A percentile compares a stretch with the other conserved stretches of the same genome.
Evolutionary conservation across 164 flowering plant species (phyloP).

Genomic region (Warburgia ugandensis): DNA sequence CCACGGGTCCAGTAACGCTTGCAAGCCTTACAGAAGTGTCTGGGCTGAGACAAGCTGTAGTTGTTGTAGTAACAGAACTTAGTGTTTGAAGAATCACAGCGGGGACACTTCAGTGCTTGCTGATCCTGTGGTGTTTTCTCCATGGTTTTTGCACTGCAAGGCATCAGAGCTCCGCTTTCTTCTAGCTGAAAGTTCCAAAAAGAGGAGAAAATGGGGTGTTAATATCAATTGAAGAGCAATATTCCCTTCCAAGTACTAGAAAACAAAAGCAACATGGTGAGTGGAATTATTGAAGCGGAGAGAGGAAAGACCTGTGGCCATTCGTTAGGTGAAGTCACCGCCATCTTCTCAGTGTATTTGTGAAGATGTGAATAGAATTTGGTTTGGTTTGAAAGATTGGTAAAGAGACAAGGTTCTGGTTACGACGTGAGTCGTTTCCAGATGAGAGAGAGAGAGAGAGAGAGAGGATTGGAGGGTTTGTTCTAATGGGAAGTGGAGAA

Average conservation of each 20-base stretch:
- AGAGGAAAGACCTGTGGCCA: conserved; percentile 24
- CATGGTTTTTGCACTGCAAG: conserved; percentile 12
- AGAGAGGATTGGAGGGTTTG: no score
- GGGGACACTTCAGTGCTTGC: conserved; percentile 50
- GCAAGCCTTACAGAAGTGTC: conserved; percentile 84
- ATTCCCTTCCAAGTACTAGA: conserved; percentile 26
- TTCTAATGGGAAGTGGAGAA: no score
- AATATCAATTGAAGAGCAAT: no score
- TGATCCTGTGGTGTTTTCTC: conserved; percentile 17
- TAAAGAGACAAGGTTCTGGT: neutral
- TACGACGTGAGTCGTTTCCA: neutral
- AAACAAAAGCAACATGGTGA: conserved; percentile 22
- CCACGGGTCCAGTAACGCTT: conserved; percentile 86
- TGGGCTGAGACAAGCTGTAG: conserved; percentile 76
- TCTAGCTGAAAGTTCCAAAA: no score
- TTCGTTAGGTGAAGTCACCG: conserved; percentile 15
- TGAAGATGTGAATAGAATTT: no score
- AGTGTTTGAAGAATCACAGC: conserved; percentile 80
- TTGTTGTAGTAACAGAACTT: conserved; percentile 90
- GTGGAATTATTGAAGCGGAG: conserved; percentile 26
- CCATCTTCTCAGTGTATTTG: conserved; percentile 10
- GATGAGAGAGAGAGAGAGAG: no score
- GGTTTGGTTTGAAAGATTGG: no score
- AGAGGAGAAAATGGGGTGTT: no score
- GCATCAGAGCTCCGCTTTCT: neutral